Percentiles rank a stretch among this genome's conserved stretches.
These are phyloP conservation scores for Aegilops bicornis DNA, from an alignment of 176 grass and related monocot species.

Conservation along the genomic window DNA sequence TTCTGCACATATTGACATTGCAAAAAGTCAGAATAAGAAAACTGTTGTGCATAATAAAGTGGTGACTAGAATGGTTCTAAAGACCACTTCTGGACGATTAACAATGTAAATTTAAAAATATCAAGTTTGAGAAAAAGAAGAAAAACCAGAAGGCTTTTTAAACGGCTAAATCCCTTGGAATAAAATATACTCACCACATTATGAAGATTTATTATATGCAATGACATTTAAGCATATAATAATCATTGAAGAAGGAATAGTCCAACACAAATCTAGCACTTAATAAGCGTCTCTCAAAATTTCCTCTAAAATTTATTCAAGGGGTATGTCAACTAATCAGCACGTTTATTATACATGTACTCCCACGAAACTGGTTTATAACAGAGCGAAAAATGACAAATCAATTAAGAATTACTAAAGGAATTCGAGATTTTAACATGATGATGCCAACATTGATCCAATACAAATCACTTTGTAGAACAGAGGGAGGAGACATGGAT, in stretches of 20 bases:
- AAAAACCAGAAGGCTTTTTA: neutral
- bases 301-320: neutral
- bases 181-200: neutral
- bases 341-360: neutral
- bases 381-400: neutral
- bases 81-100: neutral
- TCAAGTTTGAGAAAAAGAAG: neutral
- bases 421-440: neutral
- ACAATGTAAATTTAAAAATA: neutral
- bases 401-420: neutral
- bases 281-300: neutral
- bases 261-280: neutral
- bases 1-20: conserved; percentile 28
- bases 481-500: neutral
- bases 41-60: neutral
- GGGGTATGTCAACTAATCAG: neutral
- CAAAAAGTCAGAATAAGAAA: conserved; percentile 2
- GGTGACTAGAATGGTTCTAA: neutral
- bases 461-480: neutral
- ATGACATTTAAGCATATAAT: neutral
- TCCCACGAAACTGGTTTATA: neutral
- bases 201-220: neutral
- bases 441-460: neutral
- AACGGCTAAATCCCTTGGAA: neutral
- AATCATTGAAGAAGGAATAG: neutral